A percentile compares a stretch with the other conserved stretches of the same genome.
Evolutionary conservation across 1,284 basidiomycete genomes (phyloP).

Genomic region (Ustilago shanxiensis): DNA sequence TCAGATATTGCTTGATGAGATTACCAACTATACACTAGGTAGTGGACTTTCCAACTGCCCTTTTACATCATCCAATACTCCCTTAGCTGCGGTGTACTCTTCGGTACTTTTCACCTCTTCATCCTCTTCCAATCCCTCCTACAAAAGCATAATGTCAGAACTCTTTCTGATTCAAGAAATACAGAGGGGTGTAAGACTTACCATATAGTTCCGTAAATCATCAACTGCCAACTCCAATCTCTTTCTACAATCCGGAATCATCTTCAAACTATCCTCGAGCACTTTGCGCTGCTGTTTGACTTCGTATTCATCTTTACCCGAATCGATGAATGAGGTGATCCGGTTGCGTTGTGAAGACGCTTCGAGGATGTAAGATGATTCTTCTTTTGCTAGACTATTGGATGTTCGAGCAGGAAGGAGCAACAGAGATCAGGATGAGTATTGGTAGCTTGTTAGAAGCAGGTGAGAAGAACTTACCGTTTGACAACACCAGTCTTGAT

Average conservation of each 20-base stretch:
- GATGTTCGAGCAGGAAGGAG: background rate
- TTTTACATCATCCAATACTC: background rate
- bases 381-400: conserved; percentile 58
- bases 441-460: too few relatives aligned
- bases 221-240: conserved; percentile 42
- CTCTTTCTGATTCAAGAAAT: background rate
- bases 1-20: background rate
- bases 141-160: background rate
- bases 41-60: conserved; percentile 6
- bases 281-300: conserved; percentile 56
- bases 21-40: conserved; percentile 9
- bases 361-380: conserved; percentile 50
- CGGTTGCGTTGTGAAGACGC: conserved; percentile 45
- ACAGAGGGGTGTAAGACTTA: conserved; percentile 32
- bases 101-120: background rate
- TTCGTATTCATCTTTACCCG: conserved; percentile 57
- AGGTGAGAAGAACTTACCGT: conserved; percentile 28
- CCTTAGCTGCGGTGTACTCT: conserved; percentile 19
- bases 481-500: conserved; percentile 64
- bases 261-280: conserved; percentile 52
- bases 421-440: too few relatives aligned
- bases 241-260: conserved; percentile 61
- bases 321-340: conserved; percentile 39
- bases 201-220: conserved; percentile 47
- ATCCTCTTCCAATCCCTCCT: conserved; percentile 27